Percentiles rank a stretch among this genome's conserved stretches.
Conservation (phyloP, 2,329 filamentous ascomycete species). For the Xylaria polymorpha region DNA sequence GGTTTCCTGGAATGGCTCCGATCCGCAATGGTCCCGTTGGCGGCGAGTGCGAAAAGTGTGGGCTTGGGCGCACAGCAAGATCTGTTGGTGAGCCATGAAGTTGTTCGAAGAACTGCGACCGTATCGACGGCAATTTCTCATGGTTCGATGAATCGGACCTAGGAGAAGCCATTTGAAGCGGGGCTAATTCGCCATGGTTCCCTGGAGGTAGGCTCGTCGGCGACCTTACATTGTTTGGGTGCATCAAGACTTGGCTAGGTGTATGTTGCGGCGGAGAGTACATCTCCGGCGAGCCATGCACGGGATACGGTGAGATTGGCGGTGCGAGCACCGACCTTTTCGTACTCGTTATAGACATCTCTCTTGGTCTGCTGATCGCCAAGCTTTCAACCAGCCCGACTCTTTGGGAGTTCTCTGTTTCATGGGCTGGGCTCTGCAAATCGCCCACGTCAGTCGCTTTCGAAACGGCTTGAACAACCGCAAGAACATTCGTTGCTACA, state of each 20-base stretch:
- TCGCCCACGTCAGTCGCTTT: slow-evolving; percentile 40
- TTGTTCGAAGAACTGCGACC: slow-evolving; percentile 49
- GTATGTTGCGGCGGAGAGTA: slow-evolving; percentile 44
- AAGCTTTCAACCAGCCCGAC: slow-evolving; percentile 34
- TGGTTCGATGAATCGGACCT: slow-evolving; percentile 53
- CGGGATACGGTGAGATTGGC: slow-evolving; percentile 47
- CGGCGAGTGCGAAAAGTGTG: slow-evolving; percentile 52
- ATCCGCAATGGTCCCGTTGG: slow-evolving; percentile 49
- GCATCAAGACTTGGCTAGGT: slow-evolving; percentile 47
- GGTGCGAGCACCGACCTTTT: slow-evolving; percentile 46
- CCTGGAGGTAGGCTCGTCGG: slow-evolving; percentile 50
- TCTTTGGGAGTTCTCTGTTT: slow-evolving; percentile 38
- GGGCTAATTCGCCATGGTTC: slow-evolving; percentile 48
- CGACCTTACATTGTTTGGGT: slow-evolving; percentile 51
- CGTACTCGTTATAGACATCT: slow-evolving; percentile 39
- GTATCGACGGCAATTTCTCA: slow-evolving; percentile 55
- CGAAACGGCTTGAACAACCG: slow-evolving; percentile 42
- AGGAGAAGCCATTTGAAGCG: slow-evolving; percentile 55
- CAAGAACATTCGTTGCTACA: slow-evolving; percentile 47
- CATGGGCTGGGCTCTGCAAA: slow-evolving; percentile 35
- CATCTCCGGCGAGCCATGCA: slow-evolving; percentile 44
- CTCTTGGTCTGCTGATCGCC: slow-evolving; percentile 36
- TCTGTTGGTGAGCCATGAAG: slow-evolving; percentile 52
- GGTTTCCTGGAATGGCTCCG: slow-evolving; percentile 50
- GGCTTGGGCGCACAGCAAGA: slow-evolving; percentile 44